These are phyloP conservation scores for Penicillium sp. DNA, from an alignment of 2,329 filamentous ascomycete species.

Conservation along the genomic window DNA sequence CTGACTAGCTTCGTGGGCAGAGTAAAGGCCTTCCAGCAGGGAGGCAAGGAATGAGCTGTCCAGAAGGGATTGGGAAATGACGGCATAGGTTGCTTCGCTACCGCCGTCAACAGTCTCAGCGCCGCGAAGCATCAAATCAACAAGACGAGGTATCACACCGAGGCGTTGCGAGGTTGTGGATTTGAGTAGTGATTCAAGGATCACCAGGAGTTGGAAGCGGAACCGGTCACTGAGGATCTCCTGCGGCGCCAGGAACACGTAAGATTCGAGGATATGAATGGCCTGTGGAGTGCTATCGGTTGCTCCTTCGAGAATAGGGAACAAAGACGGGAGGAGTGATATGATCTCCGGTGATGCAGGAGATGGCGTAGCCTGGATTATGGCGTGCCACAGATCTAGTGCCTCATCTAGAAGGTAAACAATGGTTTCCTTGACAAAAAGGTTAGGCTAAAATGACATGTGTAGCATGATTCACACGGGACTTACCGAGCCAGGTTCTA, in stretches of 20 bases:
- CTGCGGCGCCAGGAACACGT: slow-evolving; percentile 63
- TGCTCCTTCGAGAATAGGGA: slow-evolving; percentile 67
- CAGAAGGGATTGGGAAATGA: slow-evolving; percentile 66
- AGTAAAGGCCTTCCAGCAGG: slow-evolving; percentile 65
- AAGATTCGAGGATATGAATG: slow-evolving; percentile 66
- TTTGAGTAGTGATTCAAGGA: slow-evolving; percentile 43
- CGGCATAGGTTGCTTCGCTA: slow-evolving; percentile 55
- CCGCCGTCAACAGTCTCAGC: slow-evolving; percentile 62
- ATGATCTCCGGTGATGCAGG: slow-evolving; percentile 63
- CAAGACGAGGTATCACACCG: slow-evolving; percentile 47
- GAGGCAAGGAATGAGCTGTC: slow-evolving; percentile 62
- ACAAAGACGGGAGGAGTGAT: slow-evolving; percentile 60
- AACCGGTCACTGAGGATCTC: slow-evolving; percentile 45
- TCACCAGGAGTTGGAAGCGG: slow-evolving; percentile 38
- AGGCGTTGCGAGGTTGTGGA: slow-evolving; percentile 42
- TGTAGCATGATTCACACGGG: background rate
- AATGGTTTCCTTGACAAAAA: slow-evolving; percentile 54
- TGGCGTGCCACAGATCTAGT: slow-evolving; percentile 80
- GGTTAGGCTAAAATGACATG: background rate
- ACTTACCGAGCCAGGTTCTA: slow-evolving; percentile 69
- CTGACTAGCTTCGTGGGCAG: slow-evolving; percentile 71
- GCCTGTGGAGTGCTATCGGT: slow-evolving; percentile 63
- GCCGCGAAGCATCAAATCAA: slow-evolving; percentile 65
- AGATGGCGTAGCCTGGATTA: slow-evolving; percentile 65
- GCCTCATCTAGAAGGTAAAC: slow-evolving; percentile 89